A percentile compares a stretch with the other conserved stretches of the same genome.
Evolutionary conservation across 306 rosid species (phyloP).

Genomic region (Arachis hypogaea): DNA sequence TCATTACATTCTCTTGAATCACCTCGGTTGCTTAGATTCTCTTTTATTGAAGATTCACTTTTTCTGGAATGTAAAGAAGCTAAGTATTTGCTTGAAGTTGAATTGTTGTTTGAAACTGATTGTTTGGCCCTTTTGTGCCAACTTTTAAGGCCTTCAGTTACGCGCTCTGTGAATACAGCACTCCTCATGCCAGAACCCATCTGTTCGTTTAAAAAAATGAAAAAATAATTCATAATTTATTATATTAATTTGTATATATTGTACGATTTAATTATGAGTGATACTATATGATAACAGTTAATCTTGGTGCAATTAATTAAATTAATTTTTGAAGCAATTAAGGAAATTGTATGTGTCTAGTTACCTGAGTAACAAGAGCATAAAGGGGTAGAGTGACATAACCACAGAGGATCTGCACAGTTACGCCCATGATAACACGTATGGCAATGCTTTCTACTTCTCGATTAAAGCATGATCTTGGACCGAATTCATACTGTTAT

Average conservation of each 20-base stretch:
- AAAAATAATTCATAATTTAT: background rate
- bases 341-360: background rate
- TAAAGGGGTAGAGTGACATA: conserved; percentile 77
- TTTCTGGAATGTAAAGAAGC: background rate
- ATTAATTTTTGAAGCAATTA: no score
- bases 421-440: conserved; percentile 60
- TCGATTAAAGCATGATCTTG: conserved; percentile 65
- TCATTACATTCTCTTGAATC: no score
- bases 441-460: conserved; percentile 50
- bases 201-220: conserved; percentile 33
- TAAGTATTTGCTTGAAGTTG: conserved; percentile 7
- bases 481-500: conserved; percentile 69
- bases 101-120: conserved; percentile 39
- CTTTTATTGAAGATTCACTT: conserved; percentile 33
- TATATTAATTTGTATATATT: no score
- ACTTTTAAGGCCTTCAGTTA: conserved; percentile 53
- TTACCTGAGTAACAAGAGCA: conserved; percentile 73
- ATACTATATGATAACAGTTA: no score
- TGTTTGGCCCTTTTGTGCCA: conserved; percentile 59
- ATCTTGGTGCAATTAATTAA: no score
- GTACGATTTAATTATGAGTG: no score
- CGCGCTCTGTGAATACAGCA: conserved; percentile 55
- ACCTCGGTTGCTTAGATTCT: background rate
- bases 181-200: conserved; percentile 66
- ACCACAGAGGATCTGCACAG: conserved; percentile 67